phyloP scores from a whole-genome alignment of 192 early-diverging fungal genomes.

The Dimargaris cristalligena region DNA sequence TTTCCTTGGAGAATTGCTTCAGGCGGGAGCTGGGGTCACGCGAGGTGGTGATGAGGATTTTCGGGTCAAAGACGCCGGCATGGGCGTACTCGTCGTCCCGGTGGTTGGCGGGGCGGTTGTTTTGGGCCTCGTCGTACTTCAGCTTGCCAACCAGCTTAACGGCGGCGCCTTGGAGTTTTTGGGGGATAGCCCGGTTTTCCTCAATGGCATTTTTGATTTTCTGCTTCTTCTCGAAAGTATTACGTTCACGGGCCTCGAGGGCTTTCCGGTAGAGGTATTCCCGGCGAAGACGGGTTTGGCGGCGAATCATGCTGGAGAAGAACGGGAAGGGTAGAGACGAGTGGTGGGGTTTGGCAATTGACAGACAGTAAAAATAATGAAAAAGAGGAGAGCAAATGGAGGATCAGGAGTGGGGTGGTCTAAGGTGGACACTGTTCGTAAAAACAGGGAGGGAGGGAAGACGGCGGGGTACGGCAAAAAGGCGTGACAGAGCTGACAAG shows the following conservation, averaged over 20 bases:
- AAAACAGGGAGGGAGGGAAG: not conserved
- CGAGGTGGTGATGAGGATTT: constrained; percentile 92
- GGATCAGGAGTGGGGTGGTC: not conserved
- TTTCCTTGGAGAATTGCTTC: constrained; percentile 94
- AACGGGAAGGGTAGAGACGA: too few relatives aligned
- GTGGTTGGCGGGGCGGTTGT: constrained; percentile 41
- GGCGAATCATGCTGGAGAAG: constrained; percentile 39
- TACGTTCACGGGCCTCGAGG: constrained; percentile 79
- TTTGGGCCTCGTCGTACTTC: constrained; percentile 76
- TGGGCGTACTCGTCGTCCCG: constrained; percentile 95
- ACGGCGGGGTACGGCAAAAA: not conserved
- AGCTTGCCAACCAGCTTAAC: constrained; percentile 57
- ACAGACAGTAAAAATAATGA: not conserved
- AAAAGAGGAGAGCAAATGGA: too few relatives aligned
- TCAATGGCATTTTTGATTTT: constrained; percentile 76
- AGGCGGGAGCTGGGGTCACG: constrained; percentile 83
- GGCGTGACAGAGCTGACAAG: not conserved
- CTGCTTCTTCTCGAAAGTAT: constrained; percentile 88
- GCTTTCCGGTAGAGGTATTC: constrained; percentile 98
- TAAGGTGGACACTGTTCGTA: not conserved
- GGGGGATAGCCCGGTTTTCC: constrained; percentile 78
- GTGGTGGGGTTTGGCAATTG: too few relatives aligned
- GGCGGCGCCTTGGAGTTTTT: constrained; percentile 68
- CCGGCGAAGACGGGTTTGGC: constrained; percentile 72
- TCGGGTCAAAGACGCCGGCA: constrained; percentile 86